Percentiles rank a stretch among this genome's conserved stretches.
These are phyloP conservation scores for Lenwebbia sp. DNA, from an alignment of 345 rosid genomes.

Conservation along the genomic window DNA sequence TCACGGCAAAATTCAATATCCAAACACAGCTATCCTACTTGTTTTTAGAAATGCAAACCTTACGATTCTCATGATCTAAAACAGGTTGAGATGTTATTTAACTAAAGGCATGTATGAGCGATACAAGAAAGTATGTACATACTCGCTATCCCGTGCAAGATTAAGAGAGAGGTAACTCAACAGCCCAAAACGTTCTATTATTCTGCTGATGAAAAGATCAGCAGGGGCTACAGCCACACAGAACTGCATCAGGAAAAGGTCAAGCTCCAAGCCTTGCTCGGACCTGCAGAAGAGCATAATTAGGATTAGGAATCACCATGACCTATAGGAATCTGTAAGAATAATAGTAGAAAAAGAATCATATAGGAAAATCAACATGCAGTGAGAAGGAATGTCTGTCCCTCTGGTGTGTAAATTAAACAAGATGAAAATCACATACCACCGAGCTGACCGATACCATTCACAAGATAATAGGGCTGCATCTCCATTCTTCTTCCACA, in stretches of 20 bases:
- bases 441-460: conserved; percentile 73
- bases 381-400: background rate
- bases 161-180: conserved; percentile 47
- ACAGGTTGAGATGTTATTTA: background rate
- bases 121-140: conserved; percentile 11
- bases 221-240: conserved; percentile 96
- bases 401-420: background rate
- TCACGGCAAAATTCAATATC: background rate
- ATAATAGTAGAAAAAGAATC: background rate
- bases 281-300: conserved; percentile 51
- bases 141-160: conserved; percentile 52
- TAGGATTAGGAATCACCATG: conserved; percentile 4
- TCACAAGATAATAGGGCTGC: conserved; percentile 53
- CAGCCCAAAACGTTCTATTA: conserved; percentile 78
- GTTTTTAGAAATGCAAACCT: background rate
- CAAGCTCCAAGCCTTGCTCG: conserved; percentile 86
- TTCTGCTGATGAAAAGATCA: conserved; percentile 62
- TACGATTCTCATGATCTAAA: background rate
- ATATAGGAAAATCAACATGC: background rate
- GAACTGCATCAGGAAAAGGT: conserved; percentile 90
- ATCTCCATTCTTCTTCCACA: conserved; percentile 96
- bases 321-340: background rate
- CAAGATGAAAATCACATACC: conserved; percentile 36
- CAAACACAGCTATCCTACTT: background rate
- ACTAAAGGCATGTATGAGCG: background rate